Conservation (phyloP, 495 filamentous ascomycete species). For the Aspergillus sclerotioniger region DNA sequence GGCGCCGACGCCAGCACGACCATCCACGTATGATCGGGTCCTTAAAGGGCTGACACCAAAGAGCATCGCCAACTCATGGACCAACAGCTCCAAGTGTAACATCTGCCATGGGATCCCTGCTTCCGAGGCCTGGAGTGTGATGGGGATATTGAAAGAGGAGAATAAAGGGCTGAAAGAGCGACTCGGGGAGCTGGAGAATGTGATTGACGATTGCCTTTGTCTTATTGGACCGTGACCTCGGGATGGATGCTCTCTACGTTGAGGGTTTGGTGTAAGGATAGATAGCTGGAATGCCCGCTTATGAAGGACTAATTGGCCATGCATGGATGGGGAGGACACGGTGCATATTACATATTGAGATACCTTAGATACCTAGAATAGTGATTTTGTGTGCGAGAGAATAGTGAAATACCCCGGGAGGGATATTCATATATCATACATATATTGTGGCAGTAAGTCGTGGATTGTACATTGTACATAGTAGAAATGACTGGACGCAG, state of each 20-base stretch:
- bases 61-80: slow-evolving; percentile 35
- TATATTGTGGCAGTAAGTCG: too few species aligned
- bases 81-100: slow-evolving; percentile 44
- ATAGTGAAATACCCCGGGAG: background rate
- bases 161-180: slow-evolving; percentile 68
- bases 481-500: slow-evolving; percentile 7
- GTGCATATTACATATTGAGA: slow-evolving; percentile 2
- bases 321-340: background rate
- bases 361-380: slow-evolving; percentile 4
- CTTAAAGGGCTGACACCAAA: slow-evolving; percentile 41
- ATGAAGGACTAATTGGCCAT: background rate
- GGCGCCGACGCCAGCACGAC: slow-evolving; percentile 24
- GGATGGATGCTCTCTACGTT: too few species aligned
- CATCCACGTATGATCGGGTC: slow-evolving; percentile 41
- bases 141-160: slow-evolving; percentile 68
- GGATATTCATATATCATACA: too few species aligned
- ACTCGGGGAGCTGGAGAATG: slow-evolving; percentile 63
- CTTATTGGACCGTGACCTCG: slow-evolving; percentile 47
- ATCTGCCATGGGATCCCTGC: slow-evolving; percentile 62
- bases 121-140: slow-evolving; percentile 69
- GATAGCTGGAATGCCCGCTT: background rate
- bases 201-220: slow-evolving; percentile 70
- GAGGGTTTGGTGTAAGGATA: too few species aligned
- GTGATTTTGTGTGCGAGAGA: background rate
- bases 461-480: too few species aligned